Evolutionary conservation across 345 rosid species (phyloP), one percentile per base, ranked within the genome.

Genomic region (Camelina sativa): DNA sequence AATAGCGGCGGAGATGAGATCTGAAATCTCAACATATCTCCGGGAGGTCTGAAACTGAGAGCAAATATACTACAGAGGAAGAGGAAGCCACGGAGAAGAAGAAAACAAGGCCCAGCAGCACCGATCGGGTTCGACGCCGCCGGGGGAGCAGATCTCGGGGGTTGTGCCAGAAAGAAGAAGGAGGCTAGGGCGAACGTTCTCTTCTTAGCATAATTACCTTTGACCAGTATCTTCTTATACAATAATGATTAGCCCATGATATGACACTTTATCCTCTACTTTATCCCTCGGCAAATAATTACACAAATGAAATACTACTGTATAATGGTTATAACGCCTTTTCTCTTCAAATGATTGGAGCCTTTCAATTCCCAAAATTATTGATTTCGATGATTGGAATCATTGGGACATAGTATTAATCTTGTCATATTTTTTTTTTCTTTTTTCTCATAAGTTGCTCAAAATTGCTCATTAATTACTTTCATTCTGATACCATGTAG

Each of bases 181-280:
- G n/a, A n/a, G n/a, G n/a, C n/a, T n/a, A n/a, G n/a, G n/a, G n/a
- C n/a, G n/a, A n/a, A n/a, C n/a, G n/a, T n/a, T n/a, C n/a, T n/a
- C n/a, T n/a, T n/a, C 62, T 67, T 69, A 44, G 58, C 69, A 50
- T 57, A 53, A 71, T 48, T 47, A 65, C 34, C 20, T 77, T 77
- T 65, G 80, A 77, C 80, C 72, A 6, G 68, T 64, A 65, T 77
- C 80, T 30, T 77, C 80, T 30, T 65, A 19, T 57, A 52, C 15
- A 20, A 34, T 40, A 41, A 72, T 72, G 73, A 72, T 66, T 78
- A 72, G 64, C 25, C 23, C 63, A 25, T 55, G 76, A 72, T 52
- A 51, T 71, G 68, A 65, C 77, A 78, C 47, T 50, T 70, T 38
- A 54, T 68, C 66, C 70, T 47, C 47, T 32, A 64, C 71, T 74